These are phyloP conservation scores for Powellomyces hirtus DNA, from an alignment of 192 early-diverging fungal species.

Conservation along the genomic window DNA sequence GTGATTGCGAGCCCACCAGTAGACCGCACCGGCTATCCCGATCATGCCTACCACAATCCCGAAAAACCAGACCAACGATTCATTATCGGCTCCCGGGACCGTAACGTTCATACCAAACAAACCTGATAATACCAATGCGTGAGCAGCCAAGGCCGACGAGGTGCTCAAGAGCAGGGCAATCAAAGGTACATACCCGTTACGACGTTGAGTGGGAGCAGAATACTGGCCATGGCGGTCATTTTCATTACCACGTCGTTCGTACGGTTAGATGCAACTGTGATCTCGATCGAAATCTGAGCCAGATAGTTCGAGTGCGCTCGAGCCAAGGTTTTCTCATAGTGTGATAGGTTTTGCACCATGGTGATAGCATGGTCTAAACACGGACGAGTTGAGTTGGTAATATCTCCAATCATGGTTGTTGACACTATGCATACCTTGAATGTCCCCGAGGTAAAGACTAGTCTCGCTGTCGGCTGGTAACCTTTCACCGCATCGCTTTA, in stretches of 20 bases:
- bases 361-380: conserved; percentile 71
- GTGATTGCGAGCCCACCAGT: conserved; percentile 12
- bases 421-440: no score
- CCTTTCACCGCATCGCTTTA: conserved; percentile 55
- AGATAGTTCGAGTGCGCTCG: conserved; percentile 79
- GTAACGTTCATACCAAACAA: conserved; percentile 19
- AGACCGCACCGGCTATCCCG: conserved; percentile 21
- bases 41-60: conserved; percentile 37
- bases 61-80: conserved; percentile 39
- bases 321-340: conserved; percentile 73
- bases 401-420: no score
- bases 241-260: conserved; percentile 87
- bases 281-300: conserved; percentile 74
- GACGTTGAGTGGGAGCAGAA: conserved; percentile 88
- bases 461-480: conserved; percentile 45
- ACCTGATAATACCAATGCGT: background rate
- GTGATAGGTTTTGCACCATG: conserved; percentile 62
- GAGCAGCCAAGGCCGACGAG: no score
- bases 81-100: conserved; percentile 26
- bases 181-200: conserved; percentile 65
- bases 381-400: no score
- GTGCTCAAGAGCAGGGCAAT: no score
- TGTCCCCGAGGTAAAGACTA: conserved; percentile 58
- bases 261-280: conserved; percentile 64
- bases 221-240: conserved; percentile 83